Base-by-base conservation (phyloP, 768 basidiomycete genomes). In the Boletus sp. region DNA sequence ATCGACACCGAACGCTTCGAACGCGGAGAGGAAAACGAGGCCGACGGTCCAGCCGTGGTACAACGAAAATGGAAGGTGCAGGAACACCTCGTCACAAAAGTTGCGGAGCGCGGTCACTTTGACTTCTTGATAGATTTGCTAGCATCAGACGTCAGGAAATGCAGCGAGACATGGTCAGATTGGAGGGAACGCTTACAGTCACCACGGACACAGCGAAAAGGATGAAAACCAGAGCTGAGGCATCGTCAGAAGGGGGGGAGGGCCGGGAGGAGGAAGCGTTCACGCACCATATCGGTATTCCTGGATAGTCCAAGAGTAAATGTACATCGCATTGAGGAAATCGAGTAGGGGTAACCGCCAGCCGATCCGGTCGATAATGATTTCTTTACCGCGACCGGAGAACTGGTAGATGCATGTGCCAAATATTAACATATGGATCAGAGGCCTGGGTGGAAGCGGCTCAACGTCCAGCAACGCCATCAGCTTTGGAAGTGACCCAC, bases 41-140 rank as follows among this genome's bases (percentile, higher is more conserved):
- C 78, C 71, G 60, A 81, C 79, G 12, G 77, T 76, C 81, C 82
- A 83, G 50, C 85, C 85, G 62, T 87, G 85, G 70, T 81, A 89
- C 47, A 89, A 74, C 12, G 82, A 85, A 75, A 90, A 89, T 5
- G 88, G 87, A 11, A 87, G 79, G 66, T 88, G 86, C n/a, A 89
- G 73, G 50, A 87, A 86, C 57, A 85, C 65, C 62, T 87, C 85
- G 62, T 87, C 84, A 41, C 73, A 74, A 46, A 78, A 62, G 60
- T 71, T 77, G 63, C 81, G 76, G 52, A 80, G 70, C 20, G 75
- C 70, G n/a, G 68, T 83, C 63, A 76, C 79, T 72, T 86, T 85
- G 67, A 89, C 80, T 52, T 84, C 73, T 64, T 83, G 84, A 71
- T 89, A 86, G 67, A 87, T 84, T 72, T 86, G 83, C 71, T 78